Evolutionary conservation across 768 basidiomycete genomes (phyloP).

Genomic region (Tephrocybe sp.): DNA sequence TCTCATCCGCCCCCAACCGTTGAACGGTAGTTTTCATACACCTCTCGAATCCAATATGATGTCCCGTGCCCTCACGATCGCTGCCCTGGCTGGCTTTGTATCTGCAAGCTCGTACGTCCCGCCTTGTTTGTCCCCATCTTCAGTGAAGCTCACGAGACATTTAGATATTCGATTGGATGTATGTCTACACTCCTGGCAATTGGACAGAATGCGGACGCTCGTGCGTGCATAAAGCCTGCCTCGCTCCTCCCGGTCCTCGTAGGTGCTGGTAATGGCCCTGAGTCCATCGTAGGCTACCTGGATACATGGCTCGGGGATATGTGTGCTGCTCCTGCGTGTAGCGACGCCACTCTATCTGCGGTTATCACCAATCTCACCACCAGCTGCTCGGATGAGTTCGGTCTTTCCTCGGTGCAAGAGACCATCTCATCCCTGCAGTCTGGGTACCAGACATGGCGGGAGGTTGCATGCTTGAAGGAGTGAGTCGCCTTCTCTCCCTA

Average conservation of each 20-base stretch:
- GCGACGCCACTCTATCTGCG: conserved; percentile 43
- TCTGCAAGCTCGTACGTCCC: conserved; percentile 20
- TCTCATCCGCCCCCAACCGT: conserved; percentile 20
- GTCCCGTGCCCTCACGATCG: conserved; percentile 16
- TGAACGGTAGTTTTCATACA: conserved; percentile 14
- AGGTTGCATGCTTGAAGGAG: conserved; percentile 56
- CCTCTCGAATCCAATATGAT: conserved; percentile 18
- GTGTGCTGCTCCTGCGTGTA: conserved; percentile 47
- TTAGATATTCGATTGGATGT: conserved; percentile 21
- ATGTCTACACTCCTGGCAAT: conserved; percentile 17
- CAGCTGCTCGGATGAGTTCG: conserved; percentile 43
- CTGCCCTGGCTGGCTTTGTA: conserved; percentile 24
- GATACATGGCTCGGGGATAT: conserved; percentile 49
- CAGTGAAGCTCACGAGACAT: neutral
- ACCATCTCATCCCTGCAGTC: conserved; percentile 31
- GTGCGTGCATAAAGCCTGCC: conserved; percentile 38
- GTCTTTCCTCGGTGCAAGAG: conserved; percentile 16
- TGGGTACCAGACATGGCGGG: conserved; percentile 45
- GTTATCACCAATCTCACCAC: conserved; percentile 42
- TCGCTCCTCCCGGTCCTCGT: conserved; percentile 26
- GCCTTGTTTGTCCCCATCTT: neutral
- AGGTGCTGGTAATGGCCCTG: conserved; percentile 20
- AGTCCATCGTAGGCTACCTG: conserved; percentile 37
- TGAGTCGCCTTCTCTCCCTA: conserved; percentile 32
- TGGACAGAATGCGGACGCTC: conserved; percentile 15